A percentile compares a stretch with the other conserved stretches of the same genome.
These are phyloP conservation scores for Mrakia blollopis DNA, from an alignment of 768 basidiomycete species.

Conservation along the genomic window DNA sequence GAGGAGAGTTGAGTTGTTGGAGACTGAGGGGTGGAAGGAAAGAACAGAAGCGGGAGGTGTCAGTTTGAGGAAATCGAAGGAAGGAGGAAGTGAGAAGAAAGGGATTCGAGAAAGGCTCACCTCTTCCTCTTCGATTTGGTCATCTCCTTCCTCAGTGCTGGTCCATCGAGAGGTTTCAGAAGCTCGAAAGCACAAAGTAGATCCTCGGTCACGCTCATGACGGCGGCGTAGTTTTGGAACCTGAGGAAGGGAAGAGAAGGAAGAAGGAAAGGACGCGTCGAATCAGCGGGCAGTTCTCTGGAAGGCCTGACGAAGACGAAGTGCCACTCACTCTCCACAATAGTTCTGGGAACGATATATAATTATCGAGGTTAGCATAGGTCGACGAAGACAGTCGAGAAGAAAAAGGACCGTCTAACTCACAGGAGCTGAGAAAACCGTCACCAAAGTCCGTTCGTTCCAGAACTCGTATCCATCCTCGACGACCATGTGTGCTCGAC, in stretches of 20 bases:
- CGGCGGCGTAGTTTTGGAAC: constrained; percentile 78
- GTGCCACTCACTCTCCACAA: constrained; percentile 40
- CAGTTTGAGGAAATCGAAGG: constrained; percentile 11
- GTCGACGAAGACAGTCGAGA: neutral
- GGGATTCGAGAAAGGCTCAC: constrained; percentile 47
- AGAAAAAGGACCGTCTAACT: constrained; percentile 43
- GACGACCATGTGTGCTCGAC: constrained; percentile 99
- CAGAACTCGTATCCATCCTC: constrained; percentile 97
- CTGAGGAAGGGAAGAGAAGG: constrained; percentile 41
- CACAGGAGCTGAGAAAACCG: constrained; percentile 96
- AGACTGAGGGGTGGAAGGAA: constrained; percentile 35
- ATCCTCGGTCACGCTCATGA: constrained; percentile 87
- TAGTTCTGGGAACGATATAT: constrained; percentile 38
- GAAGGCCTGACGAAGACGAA: neutral
- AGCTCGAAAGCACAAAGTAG: constrained; percentile 95
- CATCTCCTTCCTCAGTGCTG: constrained; percentile 95
- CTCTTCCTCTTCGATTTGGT: constrained; percentile 98
- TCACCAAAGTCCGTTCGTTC: constrained; percentile 97
- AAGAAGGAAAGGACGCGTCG: constrained; percentile 36
- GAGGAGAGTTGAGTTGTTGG: constrained; percentile 46
- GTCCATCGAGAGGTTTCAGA: constrained; percentile 89
- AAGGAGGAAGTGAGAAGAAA: no score
- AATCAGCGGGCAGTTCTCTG: neutral
- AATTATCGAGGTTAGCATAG: neutral
- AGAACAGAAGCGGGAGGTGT: neutral